These are phyloP conservation scores for Eremothecium gossypii DNA, from an alignment of 1,139 yeast genomes.

Conservation along the genomic window DNA sequence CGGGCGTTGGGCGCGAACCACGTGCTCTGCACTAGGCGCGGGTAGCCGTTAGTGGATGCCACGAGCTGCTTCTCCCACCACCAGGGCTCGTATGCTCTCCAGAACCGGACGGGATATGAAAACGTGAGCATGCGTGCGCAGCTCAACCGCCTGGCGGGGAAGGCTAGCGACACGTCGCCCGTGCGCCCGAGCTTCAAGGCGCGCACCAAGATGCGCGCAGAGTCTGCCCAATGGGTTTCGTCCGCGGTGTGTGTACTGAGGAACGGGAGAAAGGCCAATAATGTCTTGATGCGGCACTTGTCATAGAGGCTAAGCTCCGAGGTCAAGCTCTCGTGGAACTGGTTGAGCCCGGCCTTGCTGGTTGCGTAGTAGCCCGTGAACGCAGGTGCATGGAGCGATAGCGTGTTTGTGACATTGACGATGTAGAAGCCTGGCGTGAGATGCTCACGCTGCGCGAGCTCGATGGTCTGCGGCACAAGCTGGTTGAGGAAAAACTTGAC, in stretches of 20 bases:
- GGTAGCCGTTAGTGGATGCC: conserved; percentile 2
- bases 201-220: neutral
- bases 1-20: too few species aligned
- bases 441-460: neutral
- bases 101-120: neutral
- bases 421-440: conserved; percentile 10
- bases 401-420: conserved; percentile 12
- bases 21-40: neutral
- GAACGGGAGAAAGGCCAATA: conserved; percentile 12
- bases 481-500: conserved; percentile 16
- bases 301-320: conserved; percentile 12
- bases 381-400: conserved; percentile 9
- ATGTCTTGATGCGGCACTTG: conserved; percentile 9
- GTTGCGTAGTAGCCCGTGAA: conserved; percentile 12
- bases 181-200: conserved; percentile 1
- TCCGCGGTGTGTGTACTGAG: conserved; percentile 1
- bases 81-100: conserved; percentile 3
- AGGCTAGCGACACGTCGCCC: conserved; percentile 1
- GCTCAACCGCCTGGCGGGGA: neutral
- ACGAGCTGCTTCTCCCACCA: conserved; percentile 4
- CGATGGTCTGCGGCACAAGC: conserved; percentile 11
- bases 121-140: neutral
- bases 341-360: conserved; percentile 20
- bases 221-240: neutral
- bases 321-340: conserved; percentile 21